Evolutionary conservation across 164 flowering plant genomes (phyloP), one percentile per base, ranked within the genome.

Genomic region (Malania oleifera): DNA sequence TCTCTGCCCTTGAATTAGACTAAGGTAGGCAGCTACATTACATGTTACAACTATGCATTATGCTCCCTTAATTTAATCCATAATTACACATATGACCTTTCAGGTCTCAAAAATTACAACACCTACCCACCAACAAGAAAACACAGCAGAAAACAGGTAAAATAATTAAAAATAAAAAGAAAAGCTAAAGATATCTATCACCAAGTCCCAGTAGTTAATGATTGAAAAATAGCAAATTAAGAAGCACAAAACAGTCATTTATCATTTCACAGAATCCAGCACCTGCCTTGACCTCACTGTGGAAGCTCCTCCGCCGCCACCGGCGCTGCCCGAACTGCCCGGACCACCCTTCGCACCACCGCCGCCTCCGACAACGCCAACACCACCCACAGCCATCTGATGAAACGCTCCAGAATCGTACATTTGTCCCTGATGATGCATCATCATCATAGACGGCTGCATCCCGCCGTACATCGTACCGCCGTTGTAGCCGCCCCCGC

Each of bases 391-490:
- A 19, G 20, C 6, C 65, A 58, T 58, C 27, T 54, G 63, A 52
- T 70, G 65, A 64, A 22, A 67, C 40, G 65, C 57, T 15, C 68
- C 65, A 0, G 62, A 23, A 14, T 71, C 71, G 43, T 67, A 71
- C 37, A 63, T 49, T 24, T 61, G 66, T 56, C 74, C 70, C 37
- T 57, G 67, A 56, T 70, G 63, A 34, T 60, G 71, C 15, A 61
- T 61, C 75, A 60, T 64, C 75, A 66, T 56, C 71, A 67, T 54
- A 5, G 1, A 5, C 46, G 46, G 46, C 46, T 43, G 46, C 60
- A 64, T 52, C 22, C 75, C 71, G 3, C 73, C 73, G 28, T 69
- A 69, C 68, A 69, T 50, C 40, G 57, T 61, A 12, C 62, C 62
- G 7, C 64, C 72, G 28, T 63, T 54, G 24, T 28, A 62, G 37